Evolutionary conservation across 2,329 filamentous ascomycete genomes (phyloP), one percentile per base, ranked within the genome.

Genomic region (Pezicula radicicola): DNA sequence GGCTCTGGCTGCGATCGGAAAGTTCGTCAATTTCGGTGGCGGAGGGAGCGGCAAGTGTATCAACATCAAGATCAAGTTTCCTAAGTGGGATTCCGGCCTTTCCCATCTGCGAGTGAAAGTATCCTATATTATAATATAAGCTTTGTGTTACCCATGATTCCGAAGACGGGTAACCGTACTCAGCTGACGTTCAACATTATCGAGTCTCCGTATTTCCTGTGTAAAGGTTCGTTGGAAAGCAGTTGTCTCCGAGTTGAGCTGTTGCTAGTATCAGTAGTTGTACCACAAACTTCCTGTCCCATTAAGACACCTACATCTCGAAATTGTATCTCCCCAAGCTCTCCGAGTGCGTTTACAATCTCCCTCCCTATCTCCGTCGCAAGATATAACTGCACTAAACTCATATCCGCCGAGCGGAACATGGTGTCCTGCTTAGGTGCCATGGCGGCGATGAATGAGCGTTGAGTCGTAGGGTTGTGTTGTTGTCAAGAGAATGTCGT

Each of bases 321-420:
- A 70, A 99, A 99, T 74, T 97, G 92, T 71, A 97, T 92, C 66
- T 94, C 83, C 53, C 94, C 94, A 67, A 99, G 83, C 81, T 99
- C 94, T 68, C 94, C 94, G 60, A 99, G 79, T 51, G 93, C 93
- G 68, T 92, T 96, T 58, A 97, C 92, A 65, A 97, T 93, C 77
- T 99, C 95, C 69, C 94, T 86, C 64, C 94, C 93, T 64, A 99
- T 97, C 80, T 99, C 94, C 71, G 97, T 97, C 68, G 94, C 91
- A 67, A 99, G 95, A 76, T 97, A 99, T 68, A 99, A 88, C 85
- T 99, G 94, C 68, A 96, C 96, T 87, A 99, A 88, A 81, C 91
- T 97, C 94, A 99, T 99, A 75, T 97, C 90, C 89, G 91, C 90
- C 71, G 94, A 99, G 83, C 95, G 93, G 86, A 99, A 97, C 79